Evolutionary conservation across 345 rosid genomes (phyloP), one percentile per base, ranked within the genome.

Genomic region (Euphorbia pulcherrima): DNA sequence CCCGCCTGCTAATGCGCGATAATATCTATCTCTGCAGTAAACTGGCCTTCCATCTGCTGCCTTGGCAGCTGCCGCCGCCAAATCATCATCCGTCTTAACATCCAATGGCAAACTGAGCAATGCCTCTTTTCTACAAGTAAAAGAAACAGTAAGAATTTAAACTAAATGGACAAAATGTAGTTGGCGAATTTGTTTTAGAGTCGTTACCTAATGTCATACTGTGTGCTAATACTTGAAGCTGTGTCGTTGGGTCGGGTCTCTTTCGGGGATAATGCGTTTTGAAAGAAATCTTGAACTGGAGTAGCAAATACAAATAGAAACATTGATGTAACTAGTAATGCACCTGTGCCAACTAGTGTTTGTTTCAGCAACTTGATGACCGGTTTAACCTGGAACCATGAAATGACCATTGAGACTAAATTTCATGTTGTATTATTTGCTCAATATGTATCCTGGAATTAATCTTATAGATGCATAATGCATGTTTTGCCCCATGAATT

Each of bases 31-130:
- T 73, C 97, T 84, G 84, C 98, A 93, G 75, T 93, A 90, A 13
- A 87, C 98, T 1, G 97, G 98, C 77, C 98, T 84, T 71, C 98
- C 98, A 71, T 86, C 90, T 13, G 97, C 98, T 68, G 98, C 97
- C 81, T 93, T 86, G 6, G 98, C 97, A 0, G 98, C 98, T 0
- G 97, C 97, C 2, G 89, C 96, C 46, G 98, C 98, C 48, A 90
- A 64, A 68, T 87, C 91, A 51, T 90, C 94, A 13, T 93, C 87
- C 14, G 89, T 46, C 77, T 39, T 79, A 11, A 93, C 96, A 72
- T 90, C 98, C 70, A 46, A 30, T 0, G 96, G 98, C 68, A 90
- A 69, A 60, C 80, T 76, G 11, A 90, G 89, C 80, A 93, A 70
- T 44, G 89, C 86, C 59, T 90, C 97, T 77, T 86, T 90, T 59